Percentiles rank a stretch among this genome's conserved stretches.
Evolutionary conservation across 106 monocot genomes (phyloP).

Genomic region (Apostasia shenzhenica): DNA sequence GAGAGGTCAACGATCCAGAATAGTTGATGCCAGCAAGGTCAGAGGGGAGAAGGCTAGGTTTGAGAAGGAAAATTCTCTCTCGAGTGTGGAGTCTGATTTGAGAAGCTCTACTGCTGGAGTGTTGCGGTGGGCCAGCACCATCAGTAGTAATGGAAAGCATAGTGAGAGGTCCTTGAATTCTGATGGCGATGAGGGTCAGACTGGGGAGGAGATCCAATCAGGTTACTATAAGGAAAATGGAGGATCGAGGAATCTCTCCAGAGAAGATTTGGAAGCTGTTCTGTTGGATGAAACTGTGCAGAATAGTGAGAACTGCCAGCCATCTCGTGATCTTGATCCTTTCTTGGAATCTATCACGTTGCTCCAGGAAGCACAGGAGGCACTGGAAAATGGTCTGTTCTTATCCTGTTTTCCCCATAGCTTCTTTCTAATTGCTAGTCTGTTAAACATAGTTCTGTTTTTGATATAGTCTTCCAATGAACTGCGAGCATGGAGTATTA

Average conservation of each 20-base stretch:
- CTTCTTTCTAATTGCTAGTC: no score
- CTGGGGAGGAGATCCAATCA: slow-evolving; percentile 22
- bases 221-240: slow-evolving; percentile 41
- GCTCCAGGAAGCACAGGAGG: slow-evolving; percentile 56
- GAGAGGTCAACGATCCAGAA: slow-evolving; percentile 21
- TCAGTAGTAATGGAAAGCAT: slow-evolving; percentile 31
- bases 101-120: slow-evolving; percentile 23
- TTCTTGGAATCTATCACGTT: slow-evolving; percentile 33
- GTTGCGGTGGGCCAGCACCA: slow-evolving; percentile 12
- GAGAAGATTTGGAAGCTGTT: slow-evolving; percentile 9
- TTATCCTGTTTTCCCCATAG: neutral
- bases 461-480: no score
- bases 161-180: slow-evolving; percentile 17
- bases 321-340: slow-evolving; percentile 29
- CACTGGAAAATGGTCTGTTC: slow-evolving; percentile 60
- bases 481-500: no score
- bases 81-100: slow-evolving; percentile 50
- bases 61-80: slow-evolving; percentile 35
- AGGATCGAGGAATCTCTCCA: slow-evolving; percentile 5
- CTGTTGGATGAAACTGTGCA: slow-evolving; percentile 15
- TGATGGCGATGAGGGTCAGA: slow-evolving; percentile 30
- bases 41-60: slow-evolving; percentile 20
- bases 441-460: no score
- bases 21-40: slow-evolving; percentile 33
- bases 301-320: slow-evolving; percentile 13